phyloP scores from a whole-genome alignment of 306 rosid species.

The Dryas octopetala region DNA sequence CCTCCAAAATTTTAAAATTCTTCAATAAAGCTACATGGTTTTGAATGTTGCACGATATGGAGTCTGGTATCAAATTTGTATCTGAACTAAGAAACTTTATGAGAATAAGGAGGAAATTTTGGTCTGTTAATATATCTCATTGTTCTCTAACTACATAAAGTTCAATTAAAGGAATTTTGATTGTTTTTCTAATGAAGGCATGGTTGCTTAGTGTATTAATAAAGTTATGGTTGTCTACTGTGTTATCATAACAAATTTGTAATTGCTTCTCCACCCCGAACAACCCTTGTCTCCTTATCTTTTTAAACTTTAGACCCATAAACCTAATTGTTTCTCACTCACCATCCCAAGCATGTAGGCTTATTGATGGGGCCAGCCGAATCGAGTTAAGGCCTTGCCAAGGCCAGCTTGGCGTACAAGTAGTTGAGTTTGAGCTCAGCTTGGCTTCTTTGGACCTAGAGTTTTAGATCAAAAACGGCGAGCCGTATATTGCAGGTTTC shows the following conservation, averaged over 20 bases:
- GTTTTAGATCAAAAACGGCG: not conserved
- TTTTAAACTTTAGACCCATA: not conserved
- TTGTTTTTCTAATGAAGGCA: not conserved
- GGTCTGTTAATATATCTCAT: not conserved
- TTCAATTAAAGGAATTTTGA: not conserved
- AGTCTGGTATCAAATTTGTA: not conserved
- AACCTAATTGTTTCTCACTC: not conserved
- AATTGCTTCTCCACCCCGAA: not conserved
- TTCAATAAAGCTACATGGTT: not conserved
- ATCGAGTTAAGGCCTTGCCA: not conserved
- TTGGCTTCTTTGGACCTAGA: not conserved
- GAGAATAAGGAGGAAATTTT: not conserved
- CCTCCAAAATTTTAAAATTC: not conserved
- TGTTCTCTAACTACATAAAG: not conserved
- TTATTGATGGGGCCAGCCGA: not conserved
- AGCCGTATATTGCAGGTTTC: not conserved
- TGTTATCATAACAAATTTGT: not conserved
- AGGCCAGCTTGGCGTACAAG: not conserved
- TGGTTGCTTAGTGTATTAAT: not conserved
- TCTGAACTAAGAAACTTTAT: not conserved
- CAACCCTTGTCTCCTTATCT: not conserved
- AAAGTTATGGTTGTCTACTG: not conserved
- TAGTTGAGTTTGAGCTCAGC: not conserved
- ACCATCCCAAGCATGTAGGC: too few relatives aligned
- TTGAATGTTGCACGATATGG: not conserved